Percentiles rank a stretch among this genome's conserved stretches.
Conservation (phyloP, 768 basidiomycete genomes). For the Candolleomyces eurysporus region DNA sequence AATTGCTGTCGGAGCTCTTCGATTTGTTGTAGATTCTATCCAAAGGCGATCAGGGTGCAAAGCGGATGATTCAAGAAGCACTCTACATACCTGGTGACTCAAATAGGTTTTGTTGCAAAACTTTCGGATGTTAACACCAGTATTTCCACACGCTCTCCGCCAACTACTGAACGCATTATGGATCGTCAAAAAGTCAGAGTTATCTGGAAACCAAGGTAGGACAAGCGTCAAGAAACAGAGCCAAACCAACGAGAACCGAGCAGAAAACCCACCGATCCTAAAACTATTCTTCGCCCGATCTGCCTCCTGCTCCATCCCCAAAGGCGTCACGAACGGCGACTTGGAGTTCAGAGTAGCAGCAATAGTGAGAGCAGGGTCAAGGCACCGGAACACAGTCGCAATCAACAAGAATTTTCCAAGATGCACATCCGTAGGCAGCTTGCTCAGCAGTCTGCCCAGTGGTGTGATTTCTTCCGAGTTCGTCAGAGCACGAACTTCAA, state of each 20-base stretch:
- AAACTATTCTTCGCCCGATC: slow-evolving; percentile 81
- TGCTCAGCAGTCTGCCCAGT: slow-evolving; percentile 86
- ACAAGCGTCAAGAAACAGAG: background rate
- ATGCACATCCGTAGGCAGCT: slow-evolving; percentile 93
- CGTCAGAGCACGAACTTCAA: slow-evolving; percentile 91
- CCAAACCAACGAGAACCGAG: background rate
- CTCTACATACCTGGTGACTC: slow-evolving; percentile 67
- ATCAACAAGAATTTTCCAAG: slow-evolving; percentile 90
- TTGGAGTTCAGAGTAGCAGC: slow-evolving; percentile 91
- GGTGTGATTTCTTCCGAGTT: slow-evolving; percentile 88
- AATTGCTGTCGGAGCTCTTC: slow-evolving; percentile 95
- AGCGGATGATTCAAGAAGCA: background rate
- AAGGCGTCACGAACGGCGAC: slow-evolving; percentile 87
- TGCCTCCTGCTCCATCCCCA: slow-evolving; percentile 85
- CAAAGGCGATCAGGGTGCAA: background rate
- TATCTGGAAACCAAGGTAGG: slow-evolving; percentile 47
- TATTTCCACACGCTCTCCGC: slow-evolving; percentile 72
- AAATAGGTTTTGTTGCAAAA: slow-evolving; percentile 82
- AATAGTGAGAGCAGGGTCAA: slow-evolving; percentile 96
- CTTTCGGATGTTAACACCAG: slow-evolving; percentile 51
- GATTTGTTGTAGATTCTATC: slow-evolving; percentile 88
- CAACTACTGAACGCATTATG: slow-evolving; percentile 89
- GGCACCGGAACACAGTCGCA: slow-evolving; percentile 80
- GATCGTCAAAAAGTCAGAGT: slow-evolving; percentile 92
- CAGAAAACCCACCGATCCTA: slow-evolving; percentile 55